Conservation (phyloP, 2,329 filamentous ascomycete species). For the Xylaria sp. region DNA sequence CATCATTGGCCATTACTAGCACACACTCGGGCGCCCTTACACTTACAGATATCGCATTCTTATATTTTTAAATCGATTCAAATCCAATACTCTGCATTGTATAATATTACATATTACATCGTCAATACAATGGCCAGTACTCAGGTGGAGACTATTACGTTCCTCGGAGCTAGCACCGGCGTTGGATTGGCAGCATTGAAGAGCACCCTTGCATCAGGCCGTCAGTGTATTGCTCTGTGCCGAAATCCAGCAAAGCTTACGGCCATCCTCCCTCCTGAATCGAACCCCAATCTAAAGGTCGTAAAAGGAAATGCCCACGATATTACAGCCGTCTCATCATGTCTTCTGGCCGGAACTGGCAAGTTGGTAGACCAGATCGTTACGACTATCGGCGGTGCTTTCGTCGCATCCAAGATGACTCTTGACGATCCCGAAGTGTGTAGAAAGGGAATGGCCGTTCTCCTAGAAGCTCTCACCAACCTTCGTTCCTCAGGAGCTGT, state of each 20-base stretch:
- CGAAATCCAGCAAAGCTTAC: conserved; percentile 62
- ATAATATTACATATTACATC: neutral
- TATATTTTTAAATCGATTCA: too few species aligned
- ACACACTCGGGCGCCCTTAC: neutral
- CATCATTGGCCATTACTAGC: too few species aligned
- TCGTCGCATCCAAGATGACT: conserved; percentile 46
- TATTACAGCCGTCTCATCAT: conserved; percentile 50
- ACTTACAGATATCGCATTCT: neutral
- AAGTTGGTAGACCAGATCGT: conserved; percentile 60
- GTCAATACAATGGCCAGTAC: conserved; percentile 20
- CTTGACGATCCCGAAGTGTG: conserved; percentile 62
- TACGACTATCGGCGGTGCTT: conserved; percentile 59
- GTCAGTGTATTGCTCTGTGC: conserved; percentile 61
- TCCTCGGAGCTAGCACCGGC: conserved; percentile 66
- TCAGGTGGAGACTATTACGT: conserved; percentile 57
- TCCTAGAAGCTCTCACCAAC: conserved; percentile 55
- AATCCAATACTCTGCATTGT: too few species aligned
- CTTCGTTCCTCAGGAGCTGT: conserved; percentile 45
- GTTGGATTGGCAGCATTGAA: conserved; percentile 61
- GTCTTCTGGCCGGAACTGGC: conserved; percentile 50
- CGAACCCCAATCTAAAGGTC: conserved; percentile 56
- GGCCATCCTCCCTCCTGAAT: conserved; percentile 48
- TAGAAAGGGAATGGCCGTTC: conserved; percentile 54
- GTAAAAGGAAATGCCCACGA: conserved; percentile 62
- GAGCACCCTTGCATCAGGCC: conserved; percentile 58